A percentile compares a stretch with the other conserved stretches of the same genome.
These are phyloP conservation scores for Scedosporium apiospermum DNA, from an alignment of 2,329 filamentous ascomycete species.

Conservation along the genomic window DNA sequence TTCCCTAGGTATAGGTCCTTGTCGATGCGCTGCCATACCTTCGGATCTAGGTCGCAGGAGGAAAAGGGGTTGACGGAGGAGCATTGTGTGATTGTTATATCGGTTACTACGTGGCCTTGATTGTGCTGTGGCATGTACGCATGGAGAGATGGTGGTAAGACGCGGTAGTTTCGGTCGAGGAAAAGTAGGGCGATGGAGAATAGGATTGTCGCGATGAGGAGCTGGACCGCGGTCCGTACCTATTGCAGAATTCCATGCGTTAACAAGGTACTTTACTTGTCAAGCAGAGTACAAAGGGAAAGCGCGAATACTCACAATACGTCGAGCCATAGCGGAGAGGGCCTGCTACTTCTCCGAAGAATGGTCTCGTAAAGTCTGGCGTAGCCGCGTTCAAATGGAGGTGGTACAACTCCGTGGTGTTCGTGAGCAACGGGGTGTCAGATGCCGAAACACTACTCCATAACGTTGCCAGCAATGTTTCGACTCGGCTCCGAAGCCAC, in stretches of 20 bases:
- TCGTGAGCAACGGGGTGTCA: neutral
- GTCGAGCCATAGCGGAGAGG: conserved; percentile 1
- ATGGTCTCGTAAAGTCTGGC: neutral
- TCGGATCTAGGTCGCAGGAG: conserved; percentile 63
- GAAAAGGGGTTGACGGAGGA: conserved; percentile 65
- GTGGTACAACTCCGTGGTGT: neutral
- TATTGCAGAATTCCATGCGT: conserved; percentile 15
- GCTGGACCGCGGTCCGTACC: conserved; percentile 66
- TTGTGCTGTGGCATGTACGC: conserved; percentile 80
- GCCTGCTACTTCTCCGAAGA: neutral
- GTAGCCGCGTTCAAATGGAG: neutral
- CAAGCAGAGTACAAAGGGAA: neutral
- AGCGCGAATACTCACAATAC: conserved; percentile 9
- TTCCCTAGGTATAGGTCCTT: conserved; percentile 79
- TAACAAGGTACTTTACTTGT: neutral
- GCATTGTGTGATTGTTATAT: conserved; percentile 71
- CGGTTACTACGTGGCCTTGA: conserved; percentile 74
- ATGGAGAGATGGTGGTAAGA: conserved; percentile 78
- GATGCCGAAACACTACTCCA: neutral
- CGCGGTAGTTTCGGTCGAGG: conserved; percentile 80
- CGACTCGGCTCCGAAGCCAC: neutral
- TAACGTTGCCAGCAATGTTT: neutral
- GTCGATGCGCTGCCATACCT: conserved; percentile 71
- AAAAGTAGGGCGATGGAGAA: conserved; percentile 66
- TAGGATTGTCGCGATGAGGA: conserved; percentile 54